Evolutionary conservation across 1,284 basidiomycete genomes (phyloP).

Genomic region (Ceratobasidium sp.): DNA sequence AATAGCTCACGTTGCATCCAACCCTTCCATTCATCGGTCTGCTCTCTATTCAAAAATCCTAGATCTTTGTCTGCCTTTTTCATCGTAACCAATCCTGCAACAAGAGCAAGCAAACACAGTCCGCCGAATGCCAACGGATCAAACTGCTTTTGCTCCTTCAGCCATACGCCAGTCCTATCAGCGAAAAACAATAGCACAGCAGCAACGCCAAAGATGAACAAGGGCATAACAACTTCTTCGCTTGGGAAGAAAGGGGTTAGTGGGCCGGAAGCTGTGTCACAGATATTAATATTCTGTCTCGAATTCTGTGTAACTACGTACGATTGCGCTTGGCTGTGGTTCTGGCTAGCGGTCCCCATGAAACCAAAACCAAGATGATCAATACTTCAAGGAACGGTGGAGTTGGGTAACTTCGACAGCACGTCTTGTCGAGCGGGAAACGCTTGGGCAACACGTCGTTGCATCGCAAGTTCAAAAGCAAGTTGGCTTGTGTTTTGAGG

Average conservation of each 20-base stretch:
- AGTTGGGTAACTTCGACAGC: constrained; percentile 78
- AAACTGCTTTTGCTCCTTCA: constrained; percentile 88
- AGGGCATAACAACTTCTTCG: constrained; percentile 54
- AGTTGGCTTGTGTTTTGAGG: constrained; percentile 73
- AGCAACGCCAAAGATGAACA: constrained; percentile 69
- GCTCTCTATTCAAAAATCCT: constrained; percentile 87
- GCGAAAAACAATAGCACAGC: constrained; percentile 74
- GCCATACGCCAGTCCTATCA: constrained; percentile 82
- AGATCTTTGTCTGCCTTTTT: constrained; percentile 78
- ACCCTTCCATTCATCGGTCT: constrained; percentile 95
- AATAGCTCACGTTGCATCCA: constrained; percentile 86
- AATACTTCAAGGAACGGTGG: constrained; percentile 68
- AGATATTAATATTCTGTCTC: neutral
- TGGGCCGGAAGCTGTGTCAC: constrained; percentile 23
- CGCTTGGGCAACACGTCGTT: constrained; percentile 74
- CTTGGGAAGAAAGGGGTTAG: constrained; percentile 51
- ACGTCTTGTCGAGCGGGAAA: constrained; percentile 80
- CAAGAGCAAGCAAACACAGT: constrained; percentile 63
- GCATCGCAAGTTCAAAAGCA: constrained; percentile 82
- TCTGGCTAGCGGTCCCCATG: constrained; percentile 65
- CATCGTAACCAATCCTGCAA: constrained; percentile 68
- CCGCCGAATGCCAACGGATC: constrained; percentile 70
- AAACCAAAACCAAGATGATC: constrained; percentile 59
- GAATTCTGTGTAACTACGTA: neutral
- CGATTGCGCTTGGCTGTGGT: constrained; percentile 46